These are phyloP conservation scores for Curvularia lunata DNA, from an alignment of 2,329 filamentous ascomycete genomes.

Conservation along the genomic window DNA sequence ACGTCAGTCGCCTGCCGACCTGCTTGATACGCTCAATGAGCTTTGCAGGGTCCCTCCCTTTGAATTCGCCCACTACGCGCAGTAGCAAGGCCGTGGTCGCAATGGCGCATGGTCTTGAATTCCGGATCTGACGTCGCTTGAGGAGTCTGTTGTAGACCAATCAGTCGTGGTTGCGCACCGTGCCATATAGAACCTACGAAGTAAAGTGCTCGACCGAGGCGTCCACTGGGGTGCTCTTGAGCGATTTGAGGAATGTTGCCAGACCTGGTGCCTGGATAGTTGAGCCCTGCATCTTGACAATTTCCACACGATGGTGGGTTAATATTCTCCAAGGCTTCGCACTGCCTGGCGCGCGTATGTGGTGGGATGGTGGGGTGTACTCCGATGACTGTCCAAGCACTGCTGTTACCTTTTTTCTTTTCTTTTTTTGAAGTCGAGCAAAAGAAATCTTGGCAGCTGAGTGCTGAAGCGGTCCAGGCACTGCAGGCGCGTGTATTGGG, in stretches of 20 bases:
- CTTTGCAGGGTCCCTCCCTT: conserved; percentile 76
- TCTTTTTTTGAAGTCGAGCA: not conserved
- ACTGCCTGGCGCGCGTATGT: conserved; percentile 13
- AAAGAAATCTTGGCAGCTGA: not conserved
- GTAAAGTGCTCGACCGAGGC: conserved; percentile 83
- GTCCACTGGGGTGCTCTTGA: conserved; percentile 74
- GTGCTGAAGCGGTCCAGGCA: not conserved
- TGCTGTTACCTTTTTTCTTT: not conserved
- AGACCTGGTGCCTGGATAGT: conserved; percentile 69
- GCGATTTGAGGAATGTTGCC: conserved; percentile 75
- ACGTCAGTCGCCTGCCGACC: conserved; percentile 77
- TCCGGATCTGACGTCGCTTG: conserved; percentile 87
- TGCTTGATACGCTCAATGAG: conserved; percentile 81
- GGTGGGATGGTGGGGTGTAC: conserved; percentile 33
- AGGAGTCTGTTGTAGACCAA: conserved; percentile 66
- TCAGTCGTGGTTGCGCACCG: conserved; percentile 11
- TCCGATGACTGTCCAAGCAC: conserved; percentile 1
- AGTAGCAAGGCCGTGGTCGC: conserved; percentile 89
- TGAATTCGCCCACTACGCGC: conserved; percentile 82
- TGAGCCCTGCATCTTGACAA: conserved; percentile 36
- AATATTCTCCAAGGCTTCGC: conserved; percentile 5
- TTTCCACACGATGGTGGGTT: not conserved
- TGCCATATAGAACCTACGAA: conserved; percentile 63
- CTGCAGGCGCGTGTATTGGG: not conserved
- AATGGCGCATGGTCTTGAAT: conserved; percentile 85